A percentile compares a stretch with the other conserved stretches of the same genome.
These are phyloP conservation scores for Boeremia lycopersici DNA, from an alignment of 2,329 filamentous ascomycete species.

Conservation along the genomic window DNA sequence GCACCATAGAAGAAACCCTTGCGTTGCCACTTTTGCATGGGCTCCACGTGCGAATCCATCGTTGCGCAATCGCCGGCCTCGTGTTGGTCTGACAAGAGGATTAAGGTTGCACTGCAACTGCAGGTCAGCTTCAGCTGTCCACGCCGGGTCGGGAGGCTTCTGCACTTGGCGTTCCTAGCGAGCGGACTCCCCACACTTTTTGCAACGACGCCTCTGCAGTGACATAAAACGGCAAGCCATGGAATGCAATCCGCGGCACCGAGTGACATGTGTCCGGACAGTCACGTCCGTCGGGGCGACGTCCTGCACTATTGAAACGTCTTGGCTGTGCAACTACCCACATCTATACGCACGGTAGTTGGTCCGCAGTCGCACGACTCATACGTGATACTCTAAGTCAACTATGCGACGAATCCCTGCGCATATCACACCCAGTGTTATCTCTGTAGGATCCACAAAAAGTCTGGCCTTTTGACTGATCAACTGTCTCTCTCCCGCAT, in stretches of 20 bases:
- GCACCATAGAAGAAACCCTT: background rate
- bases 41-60: background rate
- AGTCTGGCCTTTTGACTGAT: constrained; percentile 10
- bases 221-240: background rate
- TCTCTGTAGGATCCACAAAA: background rate
- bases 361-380: constrained; percentile 7
- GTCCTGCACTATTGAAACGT: constrained; percentile 14
- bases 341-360: constrained; percentile 6
- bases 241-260: constrained; percentile 1
- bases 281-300: background rate
- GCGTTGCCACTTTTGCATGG: constrained; percentile 7
- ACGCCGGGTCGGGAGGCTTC: constrained; percentile 7
- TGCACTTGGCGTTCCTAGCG: constrained; percentile 10
- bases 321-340: constrained; percentile 10
- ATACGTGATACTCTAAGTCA: constrained; percentile 7
- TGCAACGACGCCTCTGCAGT: background rate
- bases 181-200: constrained; percentile 7
- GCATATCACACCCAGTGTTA: constrained; percentile 5
- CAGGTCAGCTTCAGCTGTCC: background rate
- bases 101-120: background rate
- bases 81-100: background rate
- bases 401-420: constrained; percentile 11
- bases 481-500: constrained; percentile 2
- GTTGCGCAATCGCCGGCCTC: constrained; percentile 10
- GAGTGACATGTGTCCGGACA: constrained; percentile 6